Evolutionary conservation across 1,284 basidiomycete species (phyloP).

Genomic region (Ceraceosorus guamensis): DNA sequence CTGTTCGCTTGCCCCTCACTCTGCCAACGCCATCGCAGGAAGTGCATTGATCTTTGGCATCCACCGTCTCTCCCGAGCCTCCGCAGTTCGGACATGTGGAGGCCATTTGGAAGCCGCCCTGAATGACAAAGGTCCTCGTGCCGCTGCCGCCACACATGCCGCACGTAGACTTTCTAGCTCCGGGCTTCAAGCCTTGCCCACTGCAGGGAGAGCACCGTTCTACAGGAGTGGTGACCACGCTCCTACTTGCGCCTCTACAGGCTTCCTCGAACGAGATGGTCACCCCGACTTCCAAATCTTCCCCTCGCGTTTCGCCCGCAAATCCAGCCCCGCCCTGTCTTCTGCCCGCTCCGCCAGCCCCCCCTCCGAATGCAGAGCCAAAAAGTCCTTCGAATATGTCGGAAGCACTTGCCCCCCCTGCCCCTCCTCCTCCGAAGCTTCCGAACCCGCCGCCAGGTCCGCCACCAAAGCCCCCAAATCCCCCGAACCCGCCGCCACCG

Average conservation of each 20-base stretch:
- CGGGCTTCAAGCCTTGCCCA: conserved; percentile 77
- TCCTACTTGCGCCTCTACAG: conserved; percentile 77
- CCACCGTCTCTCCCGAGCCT: conserved; percentile 75
- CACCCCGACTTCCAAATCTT: conserved; percentile 73
- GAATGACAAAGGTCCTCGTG: conserved; percentile 79
- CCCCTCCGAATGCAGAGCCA: conserved; percentile 56
- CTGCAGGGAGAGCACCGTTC: conserved; percentile 76
- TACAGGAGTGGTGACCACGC: conserved; percentile 71
- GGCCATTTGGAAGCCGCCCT: conserved; percentile 95
- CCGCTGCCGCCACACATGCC: conserved; percentile 77
- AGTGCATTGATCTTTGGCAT: conserved; percentile 69
- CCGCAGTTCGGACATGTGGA: conserved; percentile 78
- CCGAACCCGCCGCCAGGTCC: conserved; percentile 58
- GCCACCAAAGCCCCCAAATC: conserved; percentile 61
- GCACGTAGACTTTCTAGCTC: conserved; percentile 76
- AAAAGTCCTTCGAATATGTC: conserved; percentile 80
- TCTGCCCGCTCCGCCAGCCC: conserved; percentile 48
- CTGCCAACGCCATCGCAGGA: conserved; percentile 81
- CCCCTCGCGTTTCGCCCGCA: conserved; percentile 60
- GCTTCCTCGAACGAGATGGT: conserved; percentile 78
- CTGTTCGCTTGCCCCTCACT: conserved; percentile 68
- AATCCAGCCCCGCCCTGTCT: conserved; percentile 24
- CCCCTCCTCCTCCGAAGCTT: conserved; percentile 51
- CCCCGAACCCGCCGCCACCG: conserved; percentile 51
- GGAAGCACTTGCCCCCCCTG: conserved; percentile 22